Evolutionary conservation across 73 alveolate species (phyloP).

Genomic region (Stentor roeselii): DNA sequence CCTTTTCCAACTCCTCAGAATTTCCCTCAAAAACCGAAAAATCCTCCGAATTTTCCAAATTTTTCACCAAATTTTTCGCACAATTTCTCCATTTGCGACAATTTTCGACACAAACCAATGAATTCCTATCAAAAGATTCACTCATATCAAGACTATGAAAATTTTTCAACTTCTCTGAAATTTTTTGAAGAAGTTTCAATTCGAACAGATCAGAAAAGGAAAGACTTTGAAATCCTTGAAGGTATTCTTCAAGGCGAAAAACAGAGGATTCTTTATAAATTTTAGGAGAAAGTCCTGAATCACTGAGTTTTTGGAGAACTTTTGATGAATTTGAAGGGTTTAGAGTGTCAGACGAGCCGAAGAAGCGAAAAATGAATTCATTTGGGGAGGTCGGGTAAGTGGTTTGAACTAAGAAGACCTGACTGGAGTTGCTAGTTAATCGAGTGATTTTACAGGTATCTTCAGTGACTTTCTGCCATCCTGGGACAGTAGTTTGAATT

Average conservation of each 20-base stretch:
- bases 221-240: neutral
- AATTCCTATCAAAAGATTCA: neutral
- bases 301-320: neutral
- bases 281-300: neutral
- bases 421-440: neutral
- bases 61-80: neutral
- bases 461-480: neutral
- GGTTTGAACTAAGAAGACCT: neutral
- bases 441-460: neutral
- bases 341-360: neutral
- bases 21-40: too few species aligned
- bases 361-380: neutral
- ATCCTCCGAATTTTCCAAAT: neutral
- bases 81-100: neutral
- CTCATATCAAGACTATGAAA: conserved; percentile 12
- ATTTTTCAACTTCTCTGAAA: neutral
- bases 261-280: neutral
- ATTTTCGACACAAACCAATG: neutral
- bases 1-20: too few species aligned
- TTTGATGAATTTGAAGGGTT: neutral
- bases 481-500: too few species aligned
- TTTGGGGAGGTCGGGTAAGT: neutral
- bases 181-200: neutral
- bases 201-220: neutral
- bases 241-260: conserved; percentile 4